A percentile compares a stretch with the other conserved stretches of the same genome.
These are phyloP conservation scores for Penicillium nordicum DNA, from an alignment of 2,329 filamentous ascomycete species.

Conservation along the genomic window DNA sequence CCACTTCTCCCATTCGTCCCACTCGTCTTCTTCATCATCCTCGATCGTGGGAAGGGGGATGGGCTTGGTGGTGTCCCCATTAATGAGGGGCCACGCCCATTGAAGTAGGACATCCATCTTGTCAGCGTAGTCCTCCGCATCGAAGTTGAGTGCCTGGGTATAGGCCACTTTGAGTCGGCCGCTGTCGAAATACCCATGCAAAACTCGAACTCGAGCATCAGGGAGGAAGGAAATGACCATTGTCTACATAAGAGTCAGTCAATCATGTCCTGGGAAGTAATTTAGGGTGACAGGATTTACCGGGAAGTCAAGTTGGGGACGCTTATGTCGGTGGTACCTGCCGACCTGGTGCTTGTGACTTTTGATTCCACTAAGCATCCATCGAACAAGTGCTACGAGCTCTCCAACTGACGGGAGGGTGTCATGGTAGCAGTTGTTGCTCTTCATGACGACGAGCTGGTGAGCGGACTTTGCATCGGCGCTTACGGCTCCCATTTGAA, in stretches of 20 bases:
- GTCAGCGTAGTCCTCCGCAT: background rate
- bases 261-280: background rate
- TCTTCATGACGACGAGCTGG: constrained; percentile 7
- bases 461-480: background rate
- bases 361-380: constrained; percentile 7
- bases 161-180: constrained; percentile 5
- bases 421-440: background rate
- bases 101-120: constrained; percentile 8
- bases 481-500: background rate
- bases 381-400: constrained; percentile 9
- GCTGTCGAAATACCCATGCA: constrained; percentile 10
- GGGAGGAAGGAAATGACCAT: constrained; percentile 13
- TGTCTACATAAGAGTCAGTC: constrained; percentile 2
- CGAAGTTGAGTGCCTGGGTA: constrained; percentile 8
- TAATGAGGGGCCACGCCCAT: constrained; percentile 5
- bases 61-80: background rate
- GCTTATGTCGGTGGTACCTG: background rate
- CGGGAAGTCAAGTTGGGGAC: constrained; percentile 7
- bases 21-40: constrained; percentile 8
- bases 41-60: constrained; percentile 6
- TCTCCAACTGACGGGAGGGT: constrained; percentile 3
- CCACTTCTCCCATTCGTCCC: background rate
- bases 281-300: background rate
- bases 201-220: constrained; percentile 5
- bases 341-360: background rate